These are phyloP conservation scores for Limonium bicolor DNA, from an alignment of 148 eudicot genomes.

Conservation along the genomic window DNA sequence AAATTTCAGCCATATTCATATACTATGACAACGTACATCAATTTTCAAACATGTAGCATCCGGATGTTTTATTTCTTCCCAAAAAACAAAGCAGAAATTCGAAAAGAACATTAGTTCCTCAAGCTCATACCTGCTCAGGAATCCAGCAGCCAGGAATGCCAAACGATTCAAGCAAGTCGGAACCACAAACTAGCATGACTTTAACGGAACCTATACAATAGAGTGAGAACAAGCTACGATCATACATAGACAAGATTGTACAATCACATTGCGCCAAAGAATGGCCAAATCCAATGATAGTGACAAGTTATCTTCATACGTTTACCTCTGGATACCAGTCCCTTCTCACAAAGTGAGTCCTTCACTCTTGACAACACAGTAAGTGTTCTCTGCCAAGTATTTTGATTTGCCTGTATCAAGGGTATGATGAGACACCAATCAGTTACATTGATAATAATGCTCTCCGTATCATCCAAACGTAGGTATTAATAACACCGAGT, in stretches of 20 bases:
- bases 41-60: too few species aligned
- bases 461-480: neutral
- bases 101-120: neutral
- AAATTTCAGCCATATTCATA: neutral
- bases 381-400: conserved; percentile 61
- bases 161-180: conserved; percentile 88
- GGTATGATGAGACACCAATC: neutral
- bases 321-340: conserved; percentile 37
- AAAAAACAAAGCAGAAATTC: neutral
- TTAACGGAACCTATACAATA: conserved; percentile 31
- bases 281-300: too few species aligned
- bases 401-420: conserved; percentile 56
- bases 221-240: neutral
- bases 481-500: conserved; percentile 4
- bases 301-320: neutral
- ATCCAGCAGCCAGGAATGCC: conserved; percentile 70
- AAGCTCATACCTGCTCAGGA: conserved; percentile 61
- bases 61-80: too few species aligned
- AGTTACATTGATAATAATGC: neutral
- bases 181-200: conserved; percentile 92
- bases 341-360: conserved; percentile 21
- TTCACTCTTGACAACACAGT: conserved; percentile 70
- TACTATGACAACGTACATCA: neutral
- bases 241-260: neutral
- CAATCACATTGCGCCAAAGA: too few species aligned